Base-by-base conservation (phyloP, 495 filamentous ascomycete species). In the Jackrogersella minutella region DNA sequence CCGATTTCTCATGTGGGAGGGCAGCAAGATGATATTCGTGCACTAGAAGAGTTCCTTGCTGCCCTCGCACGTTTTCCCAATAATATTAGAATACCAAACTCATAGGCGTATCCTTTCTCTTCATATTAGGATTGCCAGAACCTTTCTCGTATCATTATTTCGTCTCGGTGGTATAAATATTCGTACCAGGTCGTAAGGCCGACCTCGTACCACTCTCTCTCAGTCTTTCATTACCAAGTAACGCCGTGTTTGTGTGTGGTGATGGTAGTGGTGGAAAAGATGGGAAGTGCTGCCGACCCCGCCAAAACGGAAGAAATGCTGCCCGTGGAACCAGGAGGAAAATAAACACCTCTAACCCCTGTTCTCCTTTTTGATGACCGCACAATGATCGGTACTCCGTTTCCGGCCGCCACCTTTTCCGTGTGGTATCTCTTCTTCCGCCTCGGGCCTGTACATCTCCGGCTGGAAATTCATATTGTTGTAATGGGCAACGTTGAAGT, bases 391-490 rank as follows among this genome's bases (percentile, higher is more conserved):
- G 39, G 71, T 80, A 43, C 75, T 78, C 69, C 76, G 76, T 69
- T 81, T 80, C 64, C 76, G 71, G 54, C 72, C 66, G 39, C 73
- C 62, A 6, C 37, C 44, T 50, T 61, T 75, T 59, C 59, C 66
- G 36, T 69, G 67, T n/a, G 76, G 73, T 60, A 66, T 71, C 17
- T 80, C 77, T 26, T 81, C 79, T 2, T 76, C 71, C 36, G 70
- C 69, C 6, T 76, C 79, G 14, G 80, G 80, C 49, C 74, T 77
- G 68, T 82, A 86, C 70, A 85, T 83, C 69, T 90, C 87, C 0
- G 92, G 92, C 66, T 93, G 91, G 66, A 96, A 96, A 68, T 94
- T 89, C 54, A 88, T 82, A 70, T 93, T 94, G 64, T 90, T 88
- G 76, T 90, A 94, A 77, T 96, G 92, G 2, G 90, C 90, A 47